These are phyloP conservation scores for Xylariaceae sp. DNA, from an alignment of 2,329 filamentous ascomycete genomes.

Conservation along the genomic window DNA sequence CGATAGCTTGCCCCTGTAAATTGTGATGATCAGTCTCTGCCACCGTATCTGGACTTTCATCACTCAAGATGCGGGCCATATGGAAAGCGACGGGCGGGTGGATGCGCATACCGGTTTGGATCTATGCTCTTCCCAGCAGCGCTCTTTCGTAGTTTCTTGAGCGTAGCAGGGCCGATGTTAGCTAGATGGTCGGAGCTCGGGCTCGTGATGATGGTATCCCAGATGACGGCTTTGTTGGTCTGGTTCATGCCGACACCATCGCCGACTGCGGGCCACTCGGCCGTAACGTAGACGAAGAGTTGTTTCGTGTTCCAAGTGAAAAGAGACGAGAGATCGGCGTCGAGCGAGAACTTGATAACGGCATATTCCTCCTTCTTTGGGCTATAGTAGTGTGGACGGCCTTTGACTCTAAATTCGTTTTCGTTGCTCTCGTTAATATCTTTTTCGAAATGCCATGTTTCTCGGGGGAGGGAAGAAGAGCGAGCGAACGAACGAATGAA, in stretches of 20 bases:
- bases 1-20: conserved; percentile 60
- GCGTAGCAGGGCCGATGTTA: conserved; percentile 53
- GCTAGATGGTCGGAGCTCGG: conserved; percentile 57
- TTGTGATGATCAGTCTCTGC: conserved; percentile 5
- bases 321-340: conserved; percentile 82
- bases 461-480: not conserved
- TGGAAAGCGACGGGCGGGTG: not conserved
- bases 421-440: not conserved
- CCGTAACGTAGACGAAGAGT: conserved; percentile 92
- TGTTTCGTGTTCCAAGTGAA: conserved; percentile 99
- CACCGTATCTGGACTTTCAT: not conserved
- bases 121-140: conserved; percentile 56
- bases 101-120: conserved; percentile 43
- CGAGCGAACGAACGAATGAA: not conserved
- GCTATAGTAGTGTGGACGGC: conserved; percentile 93
- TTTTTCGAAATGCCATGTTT: conserved; percentile 6
- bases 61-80: not conserved
- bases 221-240: conserved; percentile 76
- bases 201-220: conserved; percentile 88
- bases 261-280: conserved; percentile 53
- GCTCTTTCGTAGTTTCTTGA: conserved; percentile 58
- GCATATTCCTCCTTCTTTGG: conserved; percentile 93
- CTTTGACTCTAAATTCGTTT: conserved; percentile 60
- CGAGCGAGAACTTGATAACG: conserved; percentile 85
- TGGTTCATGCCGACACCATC: conserved; percentile 33